Evolutionary conservation across 1,284 basidiomycete species (phyloP).

Genomic region (Cutaneotrichosporon cutaneum): DNA sequence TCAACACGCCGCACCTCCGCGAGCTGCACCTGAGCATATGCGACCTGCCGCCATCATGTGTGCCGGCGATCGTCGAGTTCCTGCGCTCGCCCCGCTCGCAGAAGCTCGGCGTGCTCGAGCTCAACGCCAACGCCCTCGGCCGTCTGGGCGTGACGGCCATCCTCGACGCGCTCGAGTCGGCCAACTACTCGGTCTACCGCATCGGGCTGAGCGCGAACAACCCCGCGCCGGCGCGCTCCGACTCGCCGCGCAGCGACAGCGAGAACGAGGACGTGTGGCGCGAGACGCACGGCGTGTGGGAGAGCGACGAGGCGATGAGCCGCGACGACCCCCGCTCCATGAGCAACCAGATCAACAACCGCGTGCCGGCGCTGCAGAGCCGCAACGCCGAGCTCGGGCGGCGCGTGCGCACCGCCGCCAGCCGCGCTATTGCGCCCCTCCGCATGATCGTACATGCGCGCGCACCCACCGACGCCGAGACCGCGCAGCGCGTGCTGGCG

Average conservation of each 20-base stretch:
- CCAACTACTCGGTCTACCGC: conserved; percentile 35
- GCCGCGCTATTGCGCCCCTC: conserved; percentile 28
- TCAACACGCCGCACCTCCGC: conserved; percentile 32
- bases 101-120: conserved; percentile 34
- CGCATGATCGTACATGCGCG: conserved; percentile 43
- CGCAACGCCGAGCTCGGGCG: conserved; percentile 40
- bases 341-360: conserved; percentile 28
- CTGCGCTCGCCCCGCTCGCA: conserved; percentile 32
- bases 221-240: neutral
- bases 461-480: conserved; percentile 23
- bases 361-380: conserved; percentile 35
- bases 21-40: conserved; percentile 44
- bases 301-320: conserved; percentile 16
- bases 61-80: conserved; percentile 25
- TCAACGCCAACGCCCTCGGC: conserved; percentile 46
- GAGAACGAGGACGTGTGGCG: conserved; percentile 13
- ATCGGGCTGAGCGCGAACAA: conserved; percentile 38
- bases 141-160: conserved; percentile 32
- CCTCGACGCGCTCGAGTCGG: conserved; percentile 37
- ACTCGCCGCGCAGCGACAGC: conserved; percentile 5
- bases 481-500: conserved; percentile 28
- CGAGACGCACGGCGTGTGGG: conserved; percentile 10
- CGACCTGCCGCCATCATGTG: conserved; percentile 24
- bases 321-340: conserved; percentile 17
- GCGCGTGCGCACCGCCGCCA: conserved; percentile 33